Conservation (phyloP, 192 early-diverging fungal genomes). For the Coemansia interrupta region DNA sequence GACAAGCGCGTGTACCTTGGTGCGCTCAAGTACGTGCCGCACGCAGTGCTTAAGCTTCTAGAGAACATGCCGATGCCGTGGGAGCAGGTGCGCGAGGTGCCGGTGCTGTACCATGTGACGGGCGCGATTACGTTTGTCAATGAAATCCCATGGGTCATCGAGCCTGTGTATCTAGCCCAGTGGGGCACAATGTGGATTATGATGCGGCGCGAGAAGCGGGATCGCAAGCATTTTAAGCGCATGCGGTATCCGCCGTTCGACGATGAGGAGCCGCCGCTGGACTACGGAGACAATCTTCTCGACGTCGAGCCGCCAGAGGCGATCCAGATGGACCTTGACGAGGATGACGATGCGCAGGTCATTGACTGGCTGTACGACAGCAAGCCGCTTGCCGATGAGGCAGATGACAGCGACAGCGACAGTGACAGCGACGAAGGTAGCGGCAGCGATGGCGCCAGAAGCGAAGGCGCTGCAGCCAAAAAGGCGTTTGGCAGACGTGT, state of each 20-base stretch:
- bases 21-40: constrained; percentile 97
- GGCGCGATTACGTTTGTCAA: constrained; percentile 99
- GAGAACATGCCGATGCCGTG: constrained; percentile 99
- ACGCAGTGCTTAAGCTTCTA: constrained; percentile 94
- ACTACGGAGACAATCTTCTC: constrained; percentile 97
- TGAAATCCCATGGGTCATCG: constrained; percentile 93
- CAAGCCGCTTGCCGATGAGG: constrained; percentile 72
- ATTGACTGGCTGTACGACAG: constrained; percentile 97
- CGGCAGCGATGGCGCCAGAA: constrained; percentile 53
- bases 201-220: constrained; percentile 99
- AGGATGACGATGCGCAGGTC: constrained; percentile 88
- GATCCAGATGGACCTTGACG: constrained; percentile 98
- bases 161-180: constrained; percentile 96
- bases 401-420: constrained; percentile 17
- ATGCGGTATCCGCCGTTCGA: constrained; percentile 99
- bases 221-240: constrained; percentile 96
- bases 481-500: constrained; percentile 53
- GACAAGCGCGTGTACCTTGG: constrained; percentile 99
- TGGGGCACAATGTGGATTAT: constrained; percentile 99
- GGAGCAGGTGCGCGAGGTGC: constrained; percentile 97
- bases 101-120: constrained; percentile 95
- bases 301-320: constrained; percentile 97
- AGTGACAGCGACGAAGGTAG: background rate
- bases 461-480: constrained; percentile 18
- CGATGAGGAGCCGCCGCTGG: constrained; percentile 97